phyloP scores from a whole-genome alignment of 768 basidiomycete species.

The Macrolepiota fuliginosa region DNA sequence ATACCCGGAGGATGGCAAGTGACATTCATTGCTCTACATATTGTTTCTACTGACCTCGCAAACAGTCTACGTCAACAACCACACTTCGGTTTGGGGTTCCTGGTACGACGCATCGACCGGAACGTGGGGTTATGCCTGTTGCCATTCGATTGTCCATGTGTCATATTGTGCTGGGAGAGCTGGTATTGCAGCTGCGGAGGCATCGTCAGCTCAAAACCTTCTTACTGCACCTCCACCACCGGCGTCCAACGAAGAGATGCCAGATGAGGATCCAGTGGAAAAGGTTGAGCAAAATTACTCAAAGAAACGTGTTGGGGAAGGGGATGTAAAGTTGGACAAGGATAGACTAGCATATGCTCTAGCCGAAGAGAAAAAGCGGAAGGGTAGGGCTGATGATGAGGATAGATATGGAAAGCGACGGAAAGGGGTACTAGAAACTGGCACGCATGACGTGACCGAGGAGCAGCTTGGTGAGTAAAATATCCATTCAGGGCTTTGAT shows the following conservation, averaged over 20 bases:
- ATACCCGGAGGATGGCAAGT: constrained; percentile 93
- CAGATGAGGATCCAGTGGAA: constrained; percentile 27
- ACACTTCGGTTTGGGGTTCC: constrained; percentile 97
- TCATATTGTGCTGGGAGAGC: constrained; percentile 92
- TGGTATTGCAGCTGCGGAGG: constrained; percentile 73
- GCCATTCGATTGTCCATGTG: constrained; percentile 80
- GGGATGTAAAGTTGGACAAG: constrained; percentile 73
- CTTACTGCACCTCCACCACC: constrained; percentile 43
- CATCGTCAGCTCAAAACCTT: constrained; percentile 72
- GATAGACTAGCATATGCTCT: constrained; percentile 68
- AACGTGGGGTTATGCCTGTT: constrained; percentile 93
- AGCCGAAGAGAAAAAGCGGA: constrained; percentile 79
- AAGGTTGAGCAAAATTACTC: constrained; percentile 69
- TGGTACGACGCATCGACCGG: constrained; percentile 75
- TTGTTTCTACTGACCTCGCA: constrained; percentile 13
- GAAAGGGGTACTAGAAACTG: constrained; percentile 41
- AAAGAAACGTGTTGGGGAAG: constrained; percentile 80
- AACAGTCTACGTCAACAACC: constrained; percentile 87
- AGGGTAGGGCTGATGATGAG: constrained; percentile 49
- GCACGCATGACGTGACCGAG: constrained; percentile 82
- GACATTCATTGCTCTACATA: neutral
- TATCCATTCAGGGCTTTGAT: neutral
- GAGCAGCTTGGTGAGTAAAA: constrained; percentile 71
- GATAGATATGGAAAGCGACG: constrained; percentile 59
- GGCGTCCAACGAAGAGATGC: constrained; percentile 17